These are phyloP conservation scores for Thielaviopsis populi DNA, from an alignment of 2,329 filamentous ascomycete species.

Conservation along the genomic window DNA sequence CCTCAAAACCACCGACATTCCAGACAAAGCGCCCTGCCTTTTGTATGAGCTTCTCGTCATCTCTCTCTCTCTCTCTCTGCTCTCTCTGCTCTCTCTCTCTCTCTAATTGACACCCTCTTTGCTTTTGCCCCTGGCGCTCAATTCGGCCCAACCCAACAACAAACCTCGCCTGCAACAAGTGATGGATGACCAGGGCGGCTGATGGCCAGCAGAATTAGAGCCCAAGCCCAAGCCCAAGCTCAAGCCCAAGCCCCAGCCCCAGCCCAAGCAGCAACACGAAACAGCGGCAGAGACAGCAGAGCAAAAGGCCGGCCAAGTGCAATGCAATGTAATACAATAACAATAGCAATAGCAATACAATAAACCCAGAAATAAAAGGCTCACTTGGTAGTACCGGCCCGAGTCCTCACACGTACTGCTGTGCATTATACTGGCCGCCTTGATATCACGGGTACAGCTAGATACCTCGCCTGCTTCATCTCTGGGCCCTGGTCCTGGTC, in stretches of 20 bases:
- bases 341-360: too few species aligned
- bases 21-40: too few species aligned
- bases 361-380: too few species aligned
- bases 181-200: background rate
- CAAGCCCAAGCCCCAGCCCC: background rate
- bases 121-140: background rate
- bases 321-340: too few species aligned
- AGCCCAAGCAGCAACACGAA: background rate
- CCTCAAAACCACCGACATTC: too few species aligned
- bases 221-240: background rate
- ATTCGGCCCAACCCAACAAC: conserved; percentile 6
- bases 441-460: background rate
- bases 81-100: background rate
- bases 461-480: background rate
- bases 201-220: background rate
- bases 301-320: too few species aligned
- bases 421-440: too few species aligned
- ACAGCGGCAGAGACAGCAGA: too few species aligned
- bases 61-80: background rate
- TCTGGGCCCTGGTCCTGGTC: background rate
- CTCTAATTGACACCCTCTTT: background rate
- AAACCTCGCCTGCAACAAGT: background rate
- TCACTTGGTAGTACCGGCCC: too few species aligned
- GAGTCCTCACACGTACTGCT: too few species aligned
- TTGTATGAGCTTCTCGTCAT: too few species aligned